These are phyloP conservation scores for Lactarius deliciosus DNA, from an alignment of 768 basidiomycete genomes.

Conservation along the genomic window DNA sequence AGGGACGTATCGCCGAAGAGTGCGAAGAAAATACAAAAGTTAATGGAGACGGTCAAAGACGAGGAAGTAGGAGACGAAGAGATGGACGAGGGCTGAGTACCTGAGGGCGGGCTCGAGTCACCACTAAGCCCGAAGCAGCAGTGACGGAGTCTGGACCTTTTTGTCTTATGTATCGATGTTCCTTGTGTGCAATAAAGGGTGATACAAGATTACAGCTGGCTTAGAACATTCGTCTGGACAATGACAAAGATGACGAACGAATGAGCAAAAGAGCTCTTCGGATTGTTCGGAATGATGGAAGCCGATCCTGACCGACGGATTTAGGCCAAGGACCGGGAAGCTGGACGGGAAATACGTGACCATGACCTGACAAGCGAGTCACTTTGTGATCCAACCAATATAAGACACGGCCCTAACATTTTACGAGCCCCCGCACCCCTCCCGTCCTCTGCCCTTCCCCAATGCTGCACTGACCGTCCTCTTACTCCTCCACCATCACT, in stretches of 20 bases:
- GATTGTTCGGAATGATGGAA: conserved; percentile 23
- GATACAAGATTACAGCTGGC: conserved; percentile 11
- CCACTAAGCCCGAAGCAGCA: not conserved
- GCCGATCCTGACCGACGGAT: conserved; percentile 24
- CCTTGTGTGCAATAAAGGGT: conserved; percentile 15
- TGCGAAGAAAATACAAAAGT: conserved; percentile 75
- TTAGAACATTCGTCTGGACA: not conserved
- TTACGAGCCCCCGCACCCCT: conserved; percentile 35
- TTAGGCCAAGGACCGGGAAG: not conserved
- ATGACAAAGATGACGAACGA: conserved; percentile 20
- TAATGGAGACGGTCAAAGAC: conserved; percentile 69
- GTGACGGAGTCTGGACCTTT: not conserved
- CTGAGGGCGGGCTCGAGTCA: not conserved
- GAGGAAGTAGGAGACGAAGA: conserved; percentile 54
- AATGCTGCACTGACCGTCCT: conserved; percentile 42
- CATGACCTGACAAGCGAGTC: conserved; percentile 19
- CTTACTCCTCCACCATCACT: conserved; percentile 27
- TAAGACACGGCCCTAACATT: conserved; percentile 23
- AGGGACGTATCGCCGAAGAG: conserved; percentile 94
- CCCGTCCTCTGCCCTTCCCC: conserved; percentile 29
- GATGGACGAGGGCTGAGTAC: conserved; percentile 73
- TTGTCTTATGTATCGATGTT: conserved; percentile 13
- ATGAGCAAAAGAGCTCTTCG: conserved; percentile 20
- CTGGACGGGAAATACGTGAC: not conserved
- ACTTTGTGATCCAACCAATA: conserved; percentile 25